Percentiles rank a stretch among this genome's conserved stretches.
Evolutionary conservation across 2,329 filamentous ascomycete species (phyloP).

Genomic region (Colletotrichum shisoi): DNA sequence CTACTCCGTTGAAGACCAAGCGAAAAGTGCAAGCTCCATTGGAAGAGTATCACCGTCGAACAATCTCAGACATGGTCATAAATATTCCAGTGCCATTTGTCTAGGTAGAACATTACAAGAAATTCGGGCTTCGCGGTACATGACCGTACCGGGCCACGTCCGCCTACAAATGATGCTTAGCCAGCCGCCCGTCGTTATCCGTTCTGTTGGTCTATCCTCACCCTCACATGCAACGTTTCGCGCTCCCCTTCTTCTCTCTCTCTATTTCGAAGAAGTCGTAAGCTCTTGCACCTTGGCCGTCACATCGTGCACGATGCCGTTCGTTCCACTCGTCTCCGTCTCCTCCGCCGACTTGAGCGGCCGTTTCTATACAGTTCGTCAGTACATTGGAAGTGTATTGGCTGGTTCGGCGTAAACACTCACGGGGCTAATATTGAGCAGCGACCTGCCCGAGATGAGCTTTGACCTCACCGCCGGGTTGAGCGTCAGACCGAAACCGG

Average conservation of each 20-base stretch:
- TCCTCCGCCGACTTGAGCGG: conserved; percentile 35
- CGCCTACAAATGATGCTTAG: not conserved
- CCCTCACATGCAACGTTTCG: not conserved
- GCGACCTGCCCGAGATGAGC: conserved; percentile 76
- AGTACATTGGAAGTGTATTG: not conserved
- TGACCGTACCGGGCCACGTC: not conserved
- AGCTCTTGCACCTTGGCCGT: conserved; percentile 49
- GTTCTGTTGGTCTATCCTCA: not conserved
- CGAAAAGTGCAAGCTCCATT: not conserved
- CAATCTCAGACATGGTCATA: not conserved
- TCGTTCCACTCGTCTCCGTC: conserved; percentile 38
- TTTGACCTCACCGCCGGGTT: conserved; percentile 76
- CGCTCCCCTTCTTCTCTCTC: not conserved
- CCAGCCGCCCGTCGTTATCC: not conserved
- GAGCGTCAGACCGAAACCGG: conserved; percentile 87
- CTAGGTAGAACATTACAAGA: not conserved
- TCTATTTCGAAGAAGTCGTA: conserved; percentile 40
- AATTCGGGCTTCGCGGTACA: not conserved
- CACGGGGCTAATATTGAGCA: conserved; percentile 69
- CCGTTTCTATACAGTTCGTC: conserved; percentile 19
- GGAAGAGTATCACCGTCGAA: not conserved
- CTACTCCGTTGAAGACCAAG: not conserved
- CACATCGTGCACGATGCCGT: conserved; percentile 46
- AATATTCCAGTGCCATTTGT: not conserved
- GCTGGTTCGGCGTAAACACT: conserved; percentile 3